Evolutionary conservation across 139 green algal genomes (phyloP), one percentile per base, ranked within the genome.

Genomic region (Gonium pectorale): DNA sequence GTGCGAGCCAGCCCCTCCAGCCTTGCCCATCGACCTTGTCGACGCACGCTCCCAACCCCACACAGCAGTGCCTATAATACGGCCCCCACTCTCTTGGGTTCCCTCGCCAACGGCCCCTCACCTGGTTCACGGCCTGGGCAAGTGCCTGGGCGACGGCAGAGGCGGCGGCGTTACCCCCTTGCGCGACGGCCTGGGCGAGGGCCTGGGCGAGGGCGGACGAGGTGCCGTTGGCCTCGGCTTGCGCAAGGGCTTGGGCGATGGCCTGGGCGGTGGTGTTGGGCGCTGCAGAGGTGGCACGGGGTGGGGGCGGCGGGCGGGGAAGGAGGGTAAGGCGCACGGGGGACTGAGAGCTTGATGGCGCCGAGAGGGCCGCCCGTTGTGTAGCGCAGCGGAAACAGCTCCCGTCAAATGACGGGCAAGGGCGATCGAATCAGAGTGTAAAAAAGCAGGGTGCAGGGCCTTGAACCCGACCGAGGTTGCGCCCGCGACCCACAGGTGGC

Each of bases 191-290:
- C 67, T 79, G 66, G 11, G 79, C 79, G 1, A 85, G 38, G 46
- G 79, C 79, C 26, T 74, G 19, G 19, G 59, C 40, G 40, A 66
- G 29, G 27, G 75, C 75, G 59, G 2, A 49, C 19, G 59, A 31
- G 40, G 43, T 69, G 75, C 33, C 75, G 56, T 24, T 44, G 59
- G 33, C 40, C 27, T 52, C 21, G 19, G 54, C 64, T 43, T 86
- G 67, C 5, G 85, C 85, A 2, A 85, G n/a, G 37, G 85, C 85
- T 29, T 80, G 49, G 7, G 83, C 67, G 26, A 81, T 64, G 40
- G 60, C 77, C 15, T 84, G 21, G 7, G 77, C 77, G 51, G 72
- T 67, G 33, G 52, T 54, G 72, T n/a, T 41, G 52, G 63, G 73
- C 63, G 35, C 63, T 77, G 68, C 22, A 22, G 43, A 5, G 69